Evolutionary conservation across 2,329 filamentous ascomycete genomes (phyloP), one percentile per base, ranked within the genome.

Genomic region (Alternaria hordeiaustralica): DNA sequence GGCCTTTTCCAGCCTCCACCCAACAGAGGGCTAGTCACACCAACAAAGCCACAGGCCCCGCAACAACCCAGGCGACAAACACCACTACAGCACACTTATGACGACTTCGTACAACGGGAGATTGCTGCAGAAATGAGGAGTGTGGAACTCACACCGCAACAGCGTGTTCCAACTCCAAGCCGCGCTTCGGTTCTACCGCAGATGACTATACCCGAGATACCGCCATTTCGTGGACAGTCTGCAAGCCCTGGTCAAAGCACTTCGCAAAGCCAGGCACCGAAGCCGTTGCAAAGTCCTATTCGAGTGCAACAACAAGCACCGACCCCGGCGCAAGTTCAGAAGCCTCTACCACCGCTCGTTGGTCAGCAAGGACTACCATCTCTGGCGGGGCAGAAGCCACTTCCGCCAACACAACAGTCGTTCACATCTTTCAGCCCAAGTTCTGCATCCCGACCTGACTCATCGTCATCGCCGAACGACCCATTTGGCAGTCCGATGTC

Each of bases 81-180:
- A 46, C 77, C 77, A 23, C 71, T 79, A 6, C 71, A 73, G 26
- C 73, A 75, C 36, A 78, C 79, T 12, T 79, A 77, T 55, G 82
- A 85, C 58, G 82, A 84, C 36, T 84, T 82, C 59, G 70, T 85
- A n/a, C 83, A 85, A 68, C 81, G 82, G 50, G 81, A 79, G 8
- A 84, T 85, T 49, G 82, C 82, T 11, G 69, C 69, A 9, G 76
- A 79, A 56, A 73, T 78, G 58, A 80, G 78, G 23, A 80, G 80
- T 55, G 78, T 84, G 75, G 82, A 82, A 7, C 65, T 74, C 12
- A 72, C 72, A 47, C 73, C 71, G 18, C 73, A 75, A 47, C 73
- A 75, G 50, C 75, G 71, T 26, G 70, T 73, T 43, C 66, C 66
- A 15, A 79, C 73, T 15, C 77, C 75, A 28, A 79, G 79, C 26